Evolutionary conservation across 257 asterid species (phyloP).

Genomic region (Eucommia ulmoides): DNA sequence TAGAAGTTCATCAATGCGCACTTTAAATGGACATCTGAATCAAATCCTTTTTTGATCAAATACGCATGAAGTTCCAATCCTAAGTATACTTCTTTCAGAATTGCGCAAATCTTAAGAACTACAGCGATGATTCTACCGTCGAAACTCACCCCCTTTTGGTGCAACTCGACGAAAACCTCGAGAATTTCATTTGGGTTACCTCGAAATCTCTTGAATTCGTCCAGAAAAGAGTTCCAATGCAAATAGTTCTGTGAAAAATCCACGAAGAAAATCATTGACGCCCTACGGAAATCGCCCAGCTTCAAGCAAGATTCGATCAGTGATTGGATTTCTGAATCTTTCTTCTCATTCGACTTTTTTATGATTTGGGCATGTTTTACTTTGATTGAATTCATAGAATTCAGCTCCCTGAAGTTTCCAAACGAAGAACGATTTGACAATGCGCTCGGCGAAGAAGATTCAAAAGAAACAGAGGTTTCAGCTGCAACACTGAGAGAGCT

Average conservation of each 20-base stretch:
- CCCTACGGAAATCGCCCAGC: constrained; percentile 36
- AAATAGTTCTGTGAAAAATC: constrained; percentile 28
- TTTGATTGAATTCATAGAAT: constrained; percentile 23
- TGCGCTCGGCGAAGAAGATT: constrained; percentile 11
- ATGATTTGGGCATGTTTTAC: constrained; percentile 53
- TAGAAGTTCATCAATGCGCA: constrained; percentile 51
- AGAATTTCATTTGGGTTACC: constrained; percentile 46
- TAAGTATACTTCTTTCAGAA: constrained; percentile 20
- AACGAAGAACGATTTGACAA: constrained; percentile 9
- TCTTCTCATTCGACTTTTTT: constrained; percentile 22
- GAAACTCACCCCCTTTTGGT: constrained; percentile 35
- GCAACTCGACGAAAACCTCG: constrained; percentile 26
- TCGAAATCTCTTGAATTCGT: constrained; percentile 27
- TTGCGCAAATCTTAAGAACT: constrained; percentile 39
- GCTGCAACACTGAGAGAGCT: constrained; percentile 15
- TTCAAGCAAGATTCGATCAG: constrained; percentile 33
- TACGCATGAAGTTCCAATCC: constrained; percentile 46
- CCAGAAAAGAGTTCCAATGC: constrained; percentile 36
- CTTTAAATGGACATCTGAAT: constrained; percentile 26
- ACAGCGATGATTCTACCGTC: constrained; percentile 22
- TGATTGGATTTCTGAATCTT: constrained; percentile 29
- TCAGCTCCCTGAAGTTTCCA: constrained; percentile 11
- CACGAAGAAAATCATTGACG: constrained; percentile 35
- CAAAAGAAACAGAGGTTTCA: constrained; percentile 12
- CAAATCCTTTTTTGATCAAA: constrained; percentile 43